Conservation (phyloP, 495 filamentous ascomycete species). For the Parathielavia hyrcaniae region DNA sequence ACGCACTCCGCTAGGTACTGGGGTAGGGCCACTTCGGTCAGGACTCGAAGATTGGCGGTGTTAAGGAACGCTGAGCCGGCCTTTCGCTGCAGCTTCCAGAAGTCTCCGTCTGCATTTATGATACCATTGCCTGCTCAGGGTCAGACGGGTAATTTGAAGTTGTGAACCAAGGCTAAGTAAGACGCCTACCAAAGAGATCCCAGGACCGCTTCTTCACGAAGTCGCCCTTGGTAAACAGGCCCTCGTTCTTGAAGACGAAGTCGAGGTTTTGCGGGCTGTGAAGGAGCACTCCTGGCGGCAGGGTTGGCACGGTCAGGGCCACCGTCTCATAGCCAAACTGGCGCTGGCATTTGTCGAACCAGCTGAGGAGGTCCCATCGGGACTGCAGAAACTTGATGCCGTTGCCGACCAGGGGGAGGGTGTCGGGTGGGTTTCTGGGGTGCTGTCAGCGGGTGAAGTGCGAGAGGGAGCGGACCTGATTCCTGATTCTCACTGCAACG, state of each 20-base stretch:
- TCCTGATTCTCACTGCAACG: conserved; percentile 20
- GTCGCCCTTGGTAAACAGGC: conserved; percentile 51
- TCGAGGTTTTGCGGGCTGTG: conserved; percentile 54
- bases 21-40: conserved; percentile 51
- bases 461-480: not conserved
- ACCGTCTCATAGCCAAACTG: conserved; percentile 51
- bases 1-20: conserved; percentile 42
- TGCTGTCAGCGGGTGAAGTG: not conserved
- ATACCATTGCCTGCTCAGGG: conserved; percentile 47
- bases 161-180: not conserved
- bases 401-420: conserved; percentile 52
- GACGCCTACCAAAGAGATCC: conserved; percentile 50
- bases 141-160: not conserved
- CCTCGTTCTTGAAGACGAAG: conserved; percentile 54
- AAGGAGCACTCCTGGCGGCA: conserved; percentile 54
- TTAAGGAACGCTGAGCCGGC: conserved; percentile 54
- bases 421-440: conserved; percentile 47
- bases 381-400: conserved; percentile 53
- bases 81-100: conserved; percentile 56
- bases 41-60: conserved; percentile 48
- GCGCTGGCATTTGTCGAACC: conserved; percentile 53
- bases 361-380: conserved; percentile 50
- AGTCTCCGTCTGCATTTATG: conserved; percentile 56
- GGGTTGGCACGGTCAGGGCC: conserved; percentile 50
- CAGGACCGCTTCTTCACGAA: conserved; percentile 53